These are phyloP conservation scores for Clonostachys chloroleuca DNA, from an alignment of 2,329 filamentous ascomycete genomes.

Conservation along the genomic window DNA sequence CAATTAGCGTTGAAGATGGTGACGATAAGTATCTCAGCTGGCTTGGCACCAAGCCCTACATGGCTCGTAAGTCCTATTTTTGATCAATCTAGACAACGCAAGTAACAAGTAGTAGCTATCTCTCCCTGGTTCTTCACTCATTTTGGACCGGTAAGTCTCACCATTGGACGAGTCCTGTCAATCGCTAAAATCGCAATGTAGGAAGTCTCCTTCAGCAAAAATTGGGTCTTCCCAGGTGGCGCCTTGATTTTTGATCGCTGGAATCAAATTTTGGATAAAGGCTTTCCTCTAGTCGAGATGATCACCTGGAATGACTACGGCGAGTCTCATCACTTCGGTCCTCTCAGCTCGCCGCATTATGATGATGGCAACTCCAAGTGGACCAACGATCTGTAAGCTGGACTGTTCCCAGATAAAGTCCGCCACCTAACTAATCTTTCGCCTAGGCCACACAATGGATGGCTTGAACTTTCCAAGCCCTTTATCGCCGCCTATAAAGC, in stretches of 20 bases:
- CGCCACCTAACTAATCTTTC: no score
- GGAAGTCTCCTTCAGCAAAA: conserved; percentile 39
- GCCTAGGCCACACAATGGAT: conserved; percentile 37
- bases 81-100: conserved; percentile 25
- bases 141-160: conserved; percentile 25
- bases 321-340: conserved; percentile 50
- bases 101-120: conserved; percentile 42
- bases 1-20: conserved; percentile 32
- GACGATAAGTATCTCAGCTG: conserved; percentile 25
- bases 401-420: no score
- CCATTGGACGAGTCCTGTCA: no score
- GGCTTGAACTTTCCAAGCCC: conserved; percentile 48
- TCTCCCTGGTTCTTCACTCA: conserved; percentile 43
- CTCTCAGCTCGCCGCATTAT: conserved; percentile 33
- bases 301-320: conserved; percentile 47
- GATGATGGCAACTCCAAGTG: conserved; percentile 41
- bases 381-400: conserved; percentile 23
- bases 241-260: conserved; percentile 55
- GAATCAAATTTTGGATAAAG: conserved; percentile 36
- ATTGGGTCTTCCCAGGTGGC: conserved; percentile 55
- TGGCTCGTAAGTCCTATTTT: conserved; percentile 25
- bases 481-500: conserved; percentile 49
- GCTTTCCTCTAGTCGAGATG: conserved; percentile 39
- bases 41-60: conserved; percentile 37
- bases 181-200: no score